Evolutionary conservation across 306 rosid species (phyloP).

Genomic region (Trifolium repens): DNA sequence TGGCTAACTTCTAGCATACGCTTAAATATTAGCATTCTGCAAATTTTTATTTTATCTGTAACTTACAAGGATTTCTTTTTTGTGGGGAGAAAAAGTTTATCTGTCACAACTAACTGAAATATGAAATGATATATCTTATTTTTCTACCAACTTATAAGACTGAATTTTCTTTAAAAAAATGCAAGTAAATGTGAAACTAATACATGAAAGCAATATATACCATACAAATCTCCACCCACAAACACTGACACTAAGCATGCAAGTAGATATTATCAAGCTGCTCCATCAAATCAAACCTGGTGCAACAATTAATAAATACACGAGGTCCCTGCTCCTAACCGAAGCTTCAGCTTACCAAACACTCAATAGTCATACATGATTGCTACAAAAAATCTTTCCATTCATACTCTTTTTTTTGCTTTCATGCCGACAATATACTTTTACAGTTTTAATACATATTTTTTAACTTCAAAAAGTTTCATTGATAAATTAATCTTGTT

Average conservation of each 20-base stretch:
- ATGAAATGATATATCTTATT: no score
- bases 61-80: background rate
- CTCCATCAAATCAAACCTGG: background rate
- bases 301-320: background rate
- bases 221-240: background rate
- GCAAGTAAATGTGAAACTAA: background rate
- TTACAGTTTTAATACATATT: background rate
- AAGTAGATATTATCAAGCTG: background rate
- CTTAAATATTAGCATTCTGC: no score
- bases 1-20: no score
- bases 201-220: background rate
- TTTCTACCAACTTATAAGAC: background rate
- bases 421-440: background rate
- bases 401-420: background rate
- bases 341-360: constrained; percentile 1
- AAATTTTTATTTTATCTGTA: background rate
- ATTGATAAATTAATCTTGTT: background rate
- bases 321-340: background rate
- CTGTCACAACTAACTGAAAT: background rate
- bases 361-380: background rate
- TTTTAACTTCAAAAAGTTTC: background rate
- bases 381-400: background rate
- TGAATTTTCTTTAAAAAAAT: background rate
- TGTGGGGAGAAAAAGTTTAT: no score
- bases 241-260: background rate